These are phyloP conservation scores for Wickerhamomyces chaumierensis DNA, from an alignment of 805 yeast genomes.

Conservation along the genomic window DNA sequence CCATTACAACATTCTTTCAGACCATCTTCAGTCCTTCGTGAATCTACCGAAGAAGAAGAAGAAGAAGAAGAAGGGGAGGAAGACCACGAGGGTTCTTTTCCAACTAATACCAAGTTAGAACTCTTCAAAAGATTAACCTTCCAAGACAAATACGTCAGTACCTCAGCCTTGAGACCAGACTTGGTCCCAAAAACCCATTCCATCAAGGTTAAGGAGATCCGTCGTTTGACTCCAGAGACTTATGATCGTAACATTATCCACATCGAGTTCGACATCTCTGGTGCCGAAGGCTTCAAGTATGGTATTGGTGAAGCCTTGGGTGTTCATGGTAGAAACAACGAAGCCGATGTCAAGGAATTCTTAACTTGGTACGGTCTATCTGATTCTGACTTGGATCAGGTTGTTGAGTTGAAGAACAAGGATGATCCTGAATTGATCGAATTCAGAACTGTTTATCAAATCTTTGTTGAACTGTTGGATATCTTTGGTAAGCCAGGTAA, in stretches of 20 bases:
- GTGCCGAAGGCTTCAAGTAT: conserved; percentile 74
- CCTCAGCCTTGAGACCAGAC: conserved; percentile 73
- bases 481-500: conserved; percentile 93
- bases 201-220: conserved; percentile 84
- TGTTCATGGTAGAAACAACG: conserved; percentile 79
- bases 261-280: conserved; percentile 83
- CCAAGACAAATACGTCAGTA: conserved; percentile 62
- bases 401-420: conserved; percentile 25
- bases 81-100: too few relatives aligned
- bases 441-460: conserved; percentile 73
- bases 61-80: too few relatives aligned
- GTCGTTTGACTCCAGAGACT: conserved; percentile 79
- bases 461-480: conserved; percentile 71
- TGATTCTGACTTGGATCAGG: conserved; percentile 46
- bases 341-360: conserved; percentile 54
- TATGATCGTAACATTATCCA: conserved; percentile 95
- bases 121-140: conserved; percentile 65
- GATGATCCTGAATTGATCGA: conserved; percentile 49
- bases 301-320: conserved; percentile 97
- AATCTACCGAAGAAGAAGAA: conserved; percentile 22
- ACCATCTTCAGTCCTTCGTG: conserved; percentile 43
- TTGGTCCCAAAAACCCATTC: conserved; percentile 74
- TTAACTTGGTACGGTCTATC: conserved; percentile 54
- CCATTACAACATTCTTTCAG: conserved; percentile 54
- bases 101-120: conserved; percentile 27